Evolutionary conservation across 2,329 filamentous ascomycete genomes (phyloP).

Genomic region (Apiospora phragmitis): DNA sequence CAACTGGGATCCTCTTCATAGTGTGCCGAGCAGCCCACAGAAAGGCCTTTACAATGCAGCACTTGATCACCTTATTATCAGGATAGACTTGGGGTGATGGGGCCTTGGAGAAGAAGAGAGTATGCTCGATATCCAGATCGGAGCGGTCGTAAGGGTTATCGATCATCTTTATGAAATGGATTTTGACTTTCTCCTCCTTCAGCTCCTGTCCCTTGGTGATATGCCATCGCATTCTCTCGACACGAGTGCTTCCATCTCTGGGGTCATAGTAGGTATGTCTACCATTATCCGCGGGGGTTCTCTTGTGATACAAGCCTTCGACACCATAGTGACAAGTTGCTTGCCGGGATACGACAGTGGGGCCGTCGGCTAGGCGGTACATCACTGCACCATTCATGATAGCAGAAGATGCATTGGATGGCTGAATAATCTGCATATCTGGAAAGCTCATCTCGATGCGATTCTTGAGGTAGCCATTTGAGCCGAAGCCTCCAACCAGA

Average conservation of each 20-base stretch:
- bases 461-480: constrained; percentile 35
- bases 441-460: constrained; percentile 25
- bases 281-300: neutral
- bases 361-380: neutral
- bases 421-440: constrained; percentile 32
- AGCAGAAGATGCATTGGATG: constrained; percentile 25
- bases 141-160: neutral
- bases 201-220: constrained; percentile 8
- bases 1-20: neutral
- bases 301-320: too few species aligned
- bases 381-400: constrained; percentile 14
- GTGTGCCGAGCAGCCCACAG: neutral
- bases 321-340: neutral
- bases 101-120: neutral
- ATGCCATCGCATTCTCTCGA: neutral
- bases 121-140: neutral
- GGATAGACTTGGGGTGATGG: neutral
- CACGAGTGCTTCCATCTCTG: neutral
- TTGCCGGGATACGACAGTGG: neutral
- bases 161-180: fast-evolving
- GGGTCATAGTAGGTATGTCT: too few species aligned
- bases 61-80: neutral
- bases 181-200: neutral
- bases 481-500: constrained; percentile 39
- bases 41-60: neutral